phyloP scores from a whole-genome alignment of 2,329 filamentous ascomycete species.

The Cercospora sp. region DNA sequence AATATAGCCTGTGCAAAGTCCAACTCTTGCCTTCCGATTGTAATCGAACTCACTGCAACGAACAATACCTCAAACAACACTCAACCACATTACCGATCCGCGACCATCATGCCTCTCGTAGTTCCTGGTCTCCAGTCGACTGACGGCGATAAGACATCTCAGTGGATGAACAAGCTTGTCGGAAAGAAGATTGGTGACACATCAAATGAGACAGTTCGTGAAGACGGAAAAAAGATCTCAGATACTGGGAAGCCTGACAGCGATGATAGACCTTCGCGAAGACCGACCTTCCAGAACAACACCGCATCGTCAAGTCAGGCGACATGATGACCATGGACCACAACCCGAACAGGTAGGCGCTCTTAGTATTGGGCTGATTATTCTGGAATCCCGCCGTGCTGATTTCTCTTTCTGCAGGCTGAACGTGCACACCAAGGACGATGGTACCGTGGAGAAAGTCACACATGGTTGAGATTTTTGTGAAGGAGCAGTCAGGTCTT shows the following conservation, averaged over 20 bases:
- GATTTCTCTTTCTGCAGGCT: slow-evolving; percentile 34
- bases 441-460: slow-evolving; percentile 52
- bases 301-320: slow-evolving; percentile 50
- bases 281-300: slow-evolving; percentile 50
- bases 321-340: slow-evolving; percentile 51
- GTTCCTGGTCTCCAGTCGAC: slow-evolving; percentile 49
- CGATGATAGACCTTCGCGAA: slow-evolving; percentile 51
- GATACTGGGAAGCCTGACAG: background rate
- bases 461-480: slow-evolving; percentile 43
- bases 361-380: background rate
- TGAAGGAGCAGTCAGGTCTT: background rate
- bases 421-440: slow-evolving; percentile 52
- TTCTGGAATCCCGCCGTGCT: background rate
- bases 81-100: background rate
- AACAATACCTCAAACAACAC: background rate
- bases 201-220: slow-evolving; percentile 46
- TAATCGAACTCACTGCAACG: background rate
- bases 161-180: slow-evolving; percentile 52
- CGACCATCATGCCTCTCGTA: slow-evolving; percentile 51
- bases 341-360: slow-evolving; percentile 46
- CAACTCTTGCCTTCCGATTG: background rate
- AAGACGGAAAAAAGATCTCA: background rate
- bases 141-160: slow-evolving; percentile 41
- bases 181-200: slow-evolving; percentile 54
- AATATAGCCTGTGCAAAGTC: background rate